Conservation (phyloP, 805 yeast species). For the Cephaloascus fragrans region DNA sequence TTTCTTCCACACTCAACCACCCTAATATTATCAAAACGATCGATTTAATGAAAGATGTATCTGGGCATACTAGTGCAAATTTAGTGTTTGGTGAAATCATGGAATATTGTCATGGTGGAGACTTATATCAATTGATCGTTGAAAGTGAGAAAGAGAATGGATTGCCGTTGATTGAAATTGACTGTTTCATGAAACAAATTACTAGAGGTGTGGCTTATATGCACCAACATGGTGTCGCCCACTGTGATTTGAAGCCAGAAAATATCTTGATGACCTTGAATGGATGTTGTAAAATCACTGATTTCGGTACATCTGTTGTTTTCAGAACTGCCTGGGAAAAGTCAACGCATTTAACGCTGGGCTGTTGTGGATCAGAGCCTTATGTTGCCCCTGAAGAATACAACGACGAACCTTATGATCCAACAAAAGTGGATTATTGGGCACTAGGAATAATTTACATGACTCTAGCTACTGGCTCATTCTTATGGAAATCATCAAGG, state of each 20-base stretch:
- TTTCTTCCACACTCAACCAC: constrained; percentile 67
- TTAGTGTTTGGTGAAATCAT: constrained; percentile 74
- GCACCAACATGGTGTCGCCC: constrained; percentile 90
- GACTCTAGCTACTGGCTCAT: constrained; percentile 43
- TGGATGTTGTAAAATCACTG: constrained; percentile 66
- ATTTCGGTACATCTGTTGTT: constrained; percentile 88
- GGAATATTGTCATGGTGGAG: constrained; percentile 94
- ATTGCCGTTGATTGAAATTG: constrained; percentile 60
- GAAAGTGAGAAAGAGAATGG: constrained; percentile 36
- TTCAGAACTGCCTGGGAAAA: constrained; percentile 86
- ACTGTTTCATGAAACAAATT: constrained; percentile 83
- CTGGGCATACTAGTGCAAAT: constrained; percentile 48
- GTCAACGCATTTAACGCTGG: constrained; percentile 55
- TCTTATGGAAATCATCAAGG: constrained; percentile 25
- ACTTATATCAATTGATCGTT: constrained; percentile 51
- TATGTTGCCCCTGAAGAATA: constrained; percentile 92
- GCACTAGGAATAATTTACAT: constrained; percentile 72
- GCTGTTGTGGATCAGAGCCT: constrained; percentile 85
- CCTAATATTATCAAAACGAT: constrained; percentile 68
- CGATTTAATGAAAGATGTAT: constrained; percentile 69
- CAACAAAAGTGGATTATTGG: constrained; percentile 82
- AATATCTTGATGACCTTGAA: constrained; percentile 60
- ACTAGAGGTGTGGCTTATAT: constrained; percentile 74
- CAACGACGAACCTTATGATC: constrained; percentile 50
- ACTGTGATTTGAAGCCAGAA: constrained; percentile 88